These are phyloP conservation scores for Dendryphion nanum DNA, from an alignment of 2,329 filamentous ascomycete genomes.

Conservation along the genomic window DNA sequence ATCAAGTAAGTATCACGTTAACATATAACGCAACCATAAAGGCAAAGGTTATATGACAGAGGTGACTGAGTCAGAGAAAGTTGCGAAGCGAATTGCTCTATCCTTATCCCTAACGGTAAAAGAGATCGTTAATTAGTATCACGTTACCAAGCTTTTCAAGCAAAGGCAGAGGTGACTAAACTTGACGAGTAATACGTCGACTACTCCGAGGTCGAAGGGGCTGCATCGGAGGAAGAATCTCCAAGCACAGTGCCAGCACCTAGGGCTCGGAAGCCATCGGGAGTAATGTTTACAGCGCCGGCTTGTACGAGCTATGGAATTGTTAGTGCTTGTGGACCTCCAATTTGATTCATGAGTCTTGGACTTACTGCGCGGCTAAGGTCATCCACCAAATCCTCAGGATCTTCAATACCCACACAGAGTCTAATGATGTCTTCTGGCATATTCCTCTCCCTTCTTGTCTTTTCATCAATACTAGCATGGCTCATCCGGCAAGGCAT, in stretches of 20 bases:
- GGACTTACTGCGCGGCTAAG: conserved; percentile 79
- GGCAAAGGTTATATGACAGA: no score
- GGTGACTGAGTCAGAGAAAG: conserved; percentile 37
- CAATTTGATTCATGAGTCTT: no score
- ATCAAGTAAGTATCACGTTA: conserved; percentile 34
- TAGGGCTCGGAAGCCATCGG: conserved; percentile 75
- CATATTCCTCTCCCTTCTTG: conserved; percentile 67
- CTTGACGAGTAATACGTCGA: background rate
- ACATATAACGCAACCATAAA: no score
- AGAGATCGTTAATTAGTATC: conserved; percentile 19
- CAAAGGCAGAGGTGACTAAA: conserved; percentile 37
- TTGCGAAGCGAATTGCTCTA: conserved; percentile 19
- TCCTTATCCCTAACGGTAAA: conserved; percentile 4
- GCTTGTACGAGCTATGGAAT: conserved; percentile 72
- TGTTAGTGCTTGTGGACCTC: conserved; percentile 11
- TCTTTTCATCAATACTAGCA: conserved; percentile 96
- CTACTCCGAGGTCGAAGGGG: conserved; percentile 14
- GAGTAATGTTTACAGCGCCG: conserved; percentile 81
- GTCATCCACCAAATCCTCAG: conserved; percentile 88
- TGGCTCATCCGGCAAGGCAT: conserved; percentile 99
- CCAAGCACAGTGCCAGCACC: conserved; percentile 8
- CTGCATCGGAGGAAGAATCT: conserved; percentile 1
- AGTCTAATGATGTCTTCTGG: conserved; percentile 95
- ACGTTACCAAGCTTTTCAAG: conserved; percentile 29
- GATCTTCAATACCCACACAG: conserved; percentile 95